Evolutionary conservation across 169 alveolate species (phyloP).

Genomic region (Plasmodium adleri): DNA sequence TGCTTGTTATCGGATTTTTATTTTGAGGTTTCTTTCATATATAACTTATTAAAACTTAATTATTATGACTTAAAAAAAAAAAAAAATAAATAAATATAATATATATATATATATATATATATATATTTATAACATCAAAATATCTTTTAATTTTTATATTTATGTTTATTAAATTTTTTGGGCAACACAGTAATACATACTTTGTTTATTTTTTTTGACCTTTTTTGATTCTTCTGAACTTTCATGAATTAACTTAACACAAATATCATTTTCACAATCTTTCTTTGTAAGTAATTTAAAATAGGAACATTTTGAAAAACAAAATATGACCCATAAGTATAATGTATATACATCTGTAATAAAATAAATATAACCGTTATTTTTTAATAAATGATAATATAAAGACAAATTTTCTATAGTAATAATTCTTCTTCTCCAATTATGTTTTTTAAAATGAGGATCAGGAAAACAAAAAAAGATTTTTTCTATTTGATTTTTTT

Average conservation of each 20-base stretch:
- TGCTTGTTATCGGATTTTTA: too few relatives aligned
- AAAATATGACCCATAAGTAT: constrained; percentile 84
- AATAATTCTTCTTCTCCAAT: constrained; percentile 90
- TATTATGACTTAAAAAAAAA: too few relatives aligned
- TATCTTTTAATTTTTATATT: too few relatives aligned
- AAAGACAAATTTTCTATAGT: constrained; percentile 83
- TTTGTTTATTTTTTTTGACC: constrained; percentile 76
- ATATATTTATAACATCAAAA: background rate
- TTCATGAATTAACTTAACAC: constrained; percentile 75
- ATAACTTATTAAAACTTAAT: too few relatives aligned
- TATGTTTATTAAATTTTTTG: constrained; percentile 8
- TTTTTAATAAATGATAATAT: constrained; percentile 81
- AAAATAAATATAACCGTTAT: constrained; percentile 80
- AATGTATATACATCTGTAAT: constrained; percentile 91
- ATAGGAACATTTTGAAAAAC: constrained; percentile 78
- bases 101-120: background rate
- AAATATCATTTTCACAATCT: constrained; percentile 74
- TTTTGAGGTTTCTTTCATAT: too few relatives aligned
- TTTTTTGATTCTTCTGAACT: constrained; percentile 80
- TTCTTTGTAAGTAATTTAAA: constrained; percentile 77
- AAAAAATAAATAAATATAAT: background rate
- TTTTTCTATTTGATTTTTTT: constrained; percentile 85
- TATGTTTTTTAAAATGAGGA: constrained; percentile 92
- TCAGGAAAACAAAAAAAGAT: constrained; percentile 93
- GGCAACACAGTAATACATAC: constrained; percentile 76